Evolutionary conservation across 495 filamentous ascomycete genomes (phyloP).

Genomic region (Xylaria palmicola): DNA sequence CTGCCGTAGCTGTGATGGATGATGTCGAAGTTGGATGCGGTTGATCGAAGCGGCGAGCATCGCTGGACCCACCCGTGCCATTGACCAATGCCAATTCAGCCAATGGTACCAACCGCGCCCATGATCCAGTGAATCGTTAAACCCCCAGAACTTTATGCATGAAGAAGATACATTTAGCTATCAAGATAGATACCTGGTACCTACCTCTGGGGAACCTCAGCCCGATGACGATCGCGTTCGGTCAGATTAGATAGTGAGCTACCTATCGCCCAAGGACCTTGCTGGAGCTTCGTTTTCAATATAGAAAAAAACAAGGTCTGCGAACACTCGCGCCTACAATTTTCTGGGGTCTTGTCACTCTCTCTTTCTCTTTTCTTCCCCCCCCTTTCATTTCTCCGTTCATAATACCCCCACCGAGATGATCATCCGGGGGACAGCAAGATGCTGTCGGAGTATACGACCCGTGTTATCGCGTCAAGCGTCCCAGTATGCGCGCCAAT

Average conservation of each 20-base stretch:
- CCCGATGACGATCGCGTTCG: too few relatives aligned
- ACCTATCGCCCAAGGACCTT: not conserved
- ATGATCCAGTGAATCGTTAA: not conserved
- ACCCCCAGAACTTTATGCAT: not conserved
- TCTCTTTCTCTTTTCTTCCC: not conserved
- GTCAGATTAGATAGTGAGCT: not conserved
- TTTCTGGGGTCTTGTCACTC: not conserved
- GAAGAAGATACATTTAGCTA: not conserved
- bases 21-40: conserved; percentile 9
- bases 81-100: conserved; percentile 2
- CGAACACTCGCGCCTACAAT: not conserved
- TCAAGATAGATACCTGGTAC: not conserved
- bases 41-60: conserved; percentile 5
- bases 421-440: conserved; percentile 26
- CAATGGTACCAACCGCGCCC: conserved; percentile 1
- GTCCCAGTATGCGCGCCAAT: conserved; percentile 28
- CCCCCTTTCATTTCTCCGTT: not conserved
- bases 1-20: conserved; percentile 1
- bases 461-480: conserved; percentile 18
- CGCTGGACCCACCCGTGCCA: not conserved
- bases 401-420: conserved; percentile 4
- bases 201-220: too few relatives aligned
- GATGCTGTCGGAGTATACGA: conserved; percentile 31
- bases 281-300: not conserved
- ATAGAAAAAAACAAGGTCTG: not conserved